Base-by-base conservation (phyloP, 179 eudicot species). In the Dionaea muscipula region DNA sequence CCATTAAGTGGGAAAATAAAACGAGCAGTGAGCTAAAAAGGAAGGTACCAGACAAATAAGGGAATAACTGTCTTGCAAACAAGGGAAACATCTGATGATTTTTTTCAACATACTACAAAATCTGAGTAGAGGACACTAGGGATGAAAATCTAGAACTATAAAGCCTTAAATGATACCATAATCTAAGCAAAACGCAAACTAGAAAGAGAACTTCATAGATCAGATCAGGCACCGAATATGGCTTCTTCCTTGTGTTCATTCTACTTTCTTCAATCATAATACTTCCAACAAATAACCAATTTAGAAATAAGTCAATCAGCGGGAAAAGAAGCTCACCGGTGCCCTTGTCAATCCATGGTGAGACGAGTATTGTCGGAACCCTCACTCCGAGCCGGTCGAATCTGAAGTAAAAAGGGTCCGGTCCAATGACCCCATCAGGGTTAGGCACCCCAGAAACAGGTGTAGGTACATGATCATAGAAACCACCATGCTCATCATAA, bases 401-500 rank as follows among this genome's bases (percentile, higher is more conserved):
- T 53, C 67, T 47, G 59, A 91, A 91, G 61, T 80, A 91, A 45
- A 38, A 87, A 0, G 98, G 98, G 17, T 78, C 84, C 5, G 95
- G 94, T 7, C 98, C 98, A 23, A 87, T 68, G 2, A 91, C 82
- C 61, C 98, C 98, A 82, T 91, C 98, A 1, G 98, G 98, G 51
- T 79, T 91, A 53, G 98, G 98, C 57, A 91, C 98, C 49, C 86
- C 85, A 3, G 75, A 59, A 49, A 87, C 94, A 18, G 98, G 98
- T 0, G 98, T 91, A 0, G 94, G 76, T 27, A 91, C 98, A 53
- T 91, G 98, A 75, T 91, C 98, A 68, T 72, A 91, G 48, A 91
- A 91, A 61, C 98, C 98, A 61, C 98, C 98, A 69, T 91, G 98
- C 59, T 91, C 98, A 67, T 91, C 98, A 40, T 91, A 91, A 16